Percentiles rank a stretch among this genome's conserved stretches.
These are phyloP conservation scores for Diutina rugosa DNA, from an alignment of 1,139 yeast genomes.

Conservation along the genomic window DNA sequence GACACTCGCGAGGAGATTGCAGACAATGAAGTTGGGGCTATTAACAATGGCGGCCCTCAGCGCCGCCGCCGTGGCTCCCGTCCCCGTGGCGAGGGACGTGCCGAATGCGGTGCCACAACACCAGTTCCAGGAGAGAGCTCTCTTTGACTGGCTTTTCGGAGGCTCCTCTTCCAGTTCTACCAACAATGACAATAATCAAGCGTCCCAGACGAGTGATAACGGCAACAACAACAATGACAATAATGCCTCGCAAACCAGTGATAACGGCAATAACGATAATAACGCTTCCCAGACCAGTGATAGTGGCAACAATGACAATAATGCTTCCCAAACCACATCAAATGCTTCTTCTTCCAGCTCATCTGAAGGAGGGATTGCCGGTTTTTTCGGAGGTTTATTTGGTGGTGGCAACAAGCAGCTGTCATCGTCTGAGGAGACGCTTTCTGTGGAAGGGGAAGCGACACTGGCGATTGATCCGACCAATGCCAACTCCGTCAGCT, in stretches of 20 bases:
- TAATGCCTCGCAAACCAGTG: no score
- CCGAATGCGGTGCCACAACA: background rate
- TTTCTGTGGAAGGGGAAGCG: background rate
- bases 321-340: no score
- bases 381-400: background rate
- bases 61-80: background rate
- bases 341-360: background rate
- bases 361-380: background rate
- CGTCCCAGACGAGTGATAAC: no score
- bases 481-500: background rate
- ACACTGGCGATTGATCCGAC: background rate
- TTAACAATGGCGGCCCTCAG: background rate
- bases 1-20: background rate
- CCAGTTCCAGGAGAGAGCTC: background rate
- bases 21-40: background rate
- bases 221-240: no score
- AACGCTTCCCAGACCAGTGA: no score
- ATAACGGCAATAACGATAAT: no score
- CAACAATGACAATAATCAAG: no score
- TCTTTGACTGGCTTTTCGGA: background rate
- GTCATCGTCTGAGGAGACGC: background rate
- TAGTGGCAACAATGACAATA: no score
- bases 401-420: background rate
- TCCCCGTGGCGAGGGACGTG: background rate
- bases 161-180: background rate